Evolutionary conservation across 164 flowering plant species (phyloP).

Genomic region (Stephania yunnanensis): DNA sequence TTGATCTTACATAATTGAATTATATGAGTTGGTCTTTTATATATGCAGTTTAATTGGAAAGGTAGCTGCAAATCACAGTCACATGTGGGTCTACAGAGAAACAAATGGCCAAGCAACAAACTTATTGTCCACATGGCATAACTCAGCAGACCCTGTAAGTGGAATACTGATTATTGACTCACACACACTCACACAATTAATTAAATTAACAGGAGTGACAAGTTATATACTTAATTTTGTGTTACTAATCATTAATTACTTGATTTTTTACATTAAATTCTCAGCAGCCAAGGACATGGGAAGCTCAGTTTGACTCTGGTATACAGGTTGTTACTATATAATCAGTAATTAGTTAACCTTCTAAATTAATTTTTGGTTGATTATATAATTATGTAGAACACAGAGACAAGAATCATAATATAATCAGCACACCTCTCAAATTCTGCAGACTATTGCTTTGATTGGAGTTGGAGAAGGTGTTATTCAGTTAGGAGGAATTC

Average conservation of each 20-base stretch:
- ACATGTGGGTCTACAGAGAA: slow-evolving; percentile 85
- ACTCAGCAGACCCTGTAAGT: slow-evolving; percentile 77
- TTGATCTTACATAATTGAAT: background rate
- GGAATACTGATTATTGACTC: background rate
- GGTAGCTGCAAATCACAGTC: slow-evolving; percentile 93
- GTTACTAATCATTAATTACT: background rate
- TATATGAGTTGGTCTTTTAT: background rate
- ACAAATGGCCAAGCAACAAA: slow-evolving; percentile 81
- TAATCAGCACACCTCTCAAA: background rate
- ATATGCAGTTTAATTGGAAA: slow-evolving; percentile 78
- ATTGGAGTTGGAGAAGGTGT: slow-evolving; percentile 87
- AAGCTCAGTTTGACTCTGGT: slow-evolving; percentile 95
- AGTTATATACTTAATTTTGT: background rate
- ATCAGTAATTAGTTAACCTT: background rate
- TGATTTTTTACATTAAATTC: background rate
- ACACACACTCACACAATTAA: too few relatives aligned
- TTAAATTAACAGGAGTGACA: too few relatives aligned
- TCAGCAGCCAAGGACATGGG: slow-evolving; percentile 99
- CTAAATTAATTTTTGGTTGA: background rate
- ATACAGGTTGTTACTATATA: slow-evolving; percentile 51
- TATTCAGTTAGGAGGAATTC: slow-evolving; percentile 67
- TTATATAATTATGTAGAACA: too few relatives aligned
- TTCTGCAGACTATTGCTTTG: slow-evolving; percentile 75
- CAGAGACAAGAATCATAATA: too few relatives aligned
- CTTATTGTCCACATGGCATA: slow-evolving; percentile 91